Evolutionary conservation across 2,329 filamentous ascomycete genomes (phyloP).

Genomic region (Bipolaris bicolor): DNA sequence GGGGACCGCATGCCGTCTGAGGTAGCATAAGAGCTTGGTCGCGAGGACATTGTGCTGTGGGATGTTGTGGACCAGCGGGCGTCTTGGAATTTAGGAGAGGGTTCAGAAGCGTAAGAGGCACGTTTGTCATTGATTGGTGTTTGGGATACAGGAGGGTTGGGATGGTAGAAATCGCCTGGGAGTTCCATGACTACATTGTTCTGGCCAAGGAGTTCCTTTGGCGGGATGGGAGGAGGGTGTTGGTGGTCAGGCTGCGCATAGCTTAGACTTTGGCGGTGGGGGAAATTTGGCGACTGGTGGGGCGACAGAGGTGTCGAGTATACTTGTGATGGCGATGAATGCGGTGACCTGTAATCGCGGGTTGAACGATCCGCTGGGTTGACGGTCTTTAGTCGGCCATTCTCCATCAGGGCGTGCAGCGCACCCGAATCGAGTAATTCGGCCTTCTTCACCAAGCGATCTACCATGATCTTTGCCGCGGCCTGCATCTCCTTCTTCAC

Average conservation of each 20-base stretch:
- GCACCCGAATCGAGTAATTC: conserved; percentile 70
- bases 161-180: conserved; percentile 51
- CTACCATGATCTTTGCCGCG: conserved; percentile 71
- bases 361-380: conserved; percentile 53
- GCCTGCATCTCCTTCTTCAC: conserved; percentile 71
- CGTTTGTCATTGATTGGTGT: conserved; percentile 35
- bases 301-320: conserved; percentile 42
- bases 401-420: conserved; percentile 70
- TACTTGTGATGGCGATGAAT: conserved; percentile 28
- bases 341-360: conserved; percentile 23
- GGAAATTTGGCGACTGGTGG: conserved; percentile 28
- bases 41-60: conserved; percentile 37
- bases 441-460: conserved; percentile 73
- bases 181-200: conserved; percentile 51
- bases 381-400: conserved; percentile 67
- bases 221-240: conserved; percentile 19
- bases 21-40: conserved; percentile 44
- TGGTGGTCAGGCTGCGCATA: conserved; percentile 17
- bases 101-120: conserved; percentile 29
- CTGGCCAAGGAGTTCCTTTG: conserved; percentile 30
- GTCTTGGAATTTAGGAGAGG: conserved; percentile 39
- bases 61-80: conserved; percentile 43
- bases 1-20: conserved; percentile 47
- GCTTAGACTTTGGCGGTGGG: conserved; percentile 14
- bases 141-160: conserved; percentile 37